phyloP scores from a whole-genome alignment of 2,329 filamentous ascomycete species.

The Xylaria arbuscula region DNA sequence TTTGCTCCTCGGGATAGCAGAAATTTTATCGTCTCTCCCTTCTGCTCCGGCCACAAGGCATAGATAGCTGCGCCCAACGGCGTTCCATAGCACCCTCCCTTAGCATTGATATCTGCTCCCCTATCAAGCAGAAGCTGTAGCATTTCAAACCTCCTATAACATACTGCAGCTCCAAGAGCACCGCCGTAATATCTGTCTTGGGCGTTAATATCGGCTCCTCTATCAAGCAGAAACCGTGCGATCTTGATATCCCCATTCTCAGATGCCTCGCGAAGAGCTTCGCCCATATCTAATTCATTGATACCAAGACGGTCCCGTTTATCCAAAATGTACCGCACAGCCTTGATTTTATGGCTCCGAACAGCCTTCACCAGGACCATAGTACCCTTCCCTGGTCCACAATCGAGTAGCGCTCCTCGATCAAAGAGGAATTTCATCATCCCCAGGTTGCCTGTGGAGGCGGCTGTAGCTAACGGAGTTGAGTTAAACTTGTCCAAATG shows the following conservation, averaged over 20 bases:
- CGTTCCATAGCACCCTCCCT: neutral
- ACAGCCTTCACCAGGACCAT: too few relatives aligned
- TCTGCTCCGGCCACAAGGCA: neutral
- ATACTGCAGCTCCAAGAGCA: neutral
- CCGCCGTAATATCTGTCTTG: neutral
- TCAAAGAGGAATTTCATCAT: too few relatives aligned
- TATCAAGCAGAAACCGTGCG: neutral
- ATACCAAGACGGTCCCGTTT: too few relatives aligned
- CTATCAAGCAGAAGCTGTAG: too few relatives aligned
- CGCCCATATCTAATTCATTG: neutral
- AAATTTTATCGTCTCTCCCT: neutral
- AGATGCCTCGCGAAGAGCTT: neutral
- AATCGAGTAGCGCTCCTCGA: neutral
- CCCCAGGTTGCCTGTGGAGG: too few relatives aligned
- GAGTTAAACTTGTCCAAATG: too few relatives aligned
- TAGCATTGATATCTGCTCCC: conserved; percentile 3
- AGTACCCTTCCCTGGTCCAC: too few relatives aligned
- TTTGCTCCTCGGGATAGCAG: conserved; percentile 1
- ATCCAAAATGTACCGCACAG: too few relatives aligned
- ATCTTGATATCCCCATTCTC: neutral
- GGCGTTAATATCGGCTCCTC: too few relatives aligned
- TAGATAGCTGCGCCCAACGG: conserved; percentile 4
- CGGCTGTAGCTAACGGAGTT: too few relatives aligned
- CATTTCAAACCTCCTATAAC: neutral
- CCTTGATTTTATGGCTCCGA: too few relatives aligned